These are phyloP conservation scores for Citrus sp. DNA, from an alignment of 345 rosid genomes.

Conservation along the genomic window DNA sequence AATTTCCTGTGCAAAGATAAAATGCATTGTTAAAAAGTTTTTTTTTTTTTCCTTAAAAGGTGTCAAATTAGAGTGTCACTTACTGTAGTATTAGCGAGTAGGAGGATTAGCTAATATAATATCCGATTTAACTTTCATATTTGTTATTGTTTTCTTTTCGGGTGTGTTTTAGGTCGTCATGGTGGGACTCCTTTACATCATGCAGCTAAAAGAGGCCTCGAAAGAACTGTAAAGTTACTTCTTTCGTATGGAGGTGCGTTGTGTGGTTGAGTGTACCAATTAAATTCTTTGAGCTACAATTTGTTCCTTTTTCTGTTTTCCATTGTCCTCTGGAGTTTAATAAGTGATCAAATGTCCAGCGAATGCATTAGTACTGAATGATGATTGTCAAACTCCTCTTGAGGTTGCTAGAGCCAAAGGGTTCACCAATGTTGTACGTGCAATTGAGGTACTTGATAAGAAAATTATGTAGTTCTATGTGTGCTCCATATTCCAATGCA, in stretches of 20 bases:
- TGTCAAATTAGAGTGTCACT: background rate
- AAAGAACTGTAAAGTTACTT: slow-evolving; percentile 70
- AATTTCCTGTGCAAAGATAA: background rate
- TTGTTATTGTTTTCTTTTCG: background rate
- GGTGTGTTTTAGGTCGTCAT: slow-evolving; percentile 51
- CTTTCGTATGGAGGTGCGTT: slow-evolving; percentile 71
- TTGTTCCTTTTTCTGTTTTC: background rate
- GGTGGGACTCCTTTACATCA: slow-evolving; percentile 97
- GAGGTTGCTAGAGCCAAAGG: slow-evolving; percentile 92
- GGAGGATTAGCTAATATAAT: background rate
- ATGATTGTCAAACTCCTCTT: slow-evolving; percentile 88
- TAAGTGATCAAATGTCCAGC: slow-evolving; percentile 41
- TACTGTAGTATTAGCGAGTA: background rate
- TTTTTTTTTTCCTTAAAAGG: too few relatives aligned
- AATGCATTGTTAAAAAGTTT: background rate
- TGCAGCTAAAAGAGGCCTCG: slow-evolving; percentile 94
- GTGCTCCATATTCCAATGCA: background rate
- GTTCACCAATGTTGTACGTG: slow-evolving; percentile 60
- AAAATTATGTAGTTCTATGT: background rate
- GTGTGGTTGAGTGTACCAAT: background rate
- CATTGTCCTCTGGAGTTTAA: background rate
- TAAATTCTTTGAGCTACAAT: background rate
- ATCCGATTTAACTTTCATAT: background rate
- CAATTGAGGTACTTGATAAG: slow-evolving; percentile 62
- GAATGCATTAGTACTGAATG: slow-evolving; percentile 74